Evolutionary conservation across 495 filamentous ascomycete species (phyloP), one percentile per base, ranked within the genome.

Genomic region (Cercophora sp.): DNA sequence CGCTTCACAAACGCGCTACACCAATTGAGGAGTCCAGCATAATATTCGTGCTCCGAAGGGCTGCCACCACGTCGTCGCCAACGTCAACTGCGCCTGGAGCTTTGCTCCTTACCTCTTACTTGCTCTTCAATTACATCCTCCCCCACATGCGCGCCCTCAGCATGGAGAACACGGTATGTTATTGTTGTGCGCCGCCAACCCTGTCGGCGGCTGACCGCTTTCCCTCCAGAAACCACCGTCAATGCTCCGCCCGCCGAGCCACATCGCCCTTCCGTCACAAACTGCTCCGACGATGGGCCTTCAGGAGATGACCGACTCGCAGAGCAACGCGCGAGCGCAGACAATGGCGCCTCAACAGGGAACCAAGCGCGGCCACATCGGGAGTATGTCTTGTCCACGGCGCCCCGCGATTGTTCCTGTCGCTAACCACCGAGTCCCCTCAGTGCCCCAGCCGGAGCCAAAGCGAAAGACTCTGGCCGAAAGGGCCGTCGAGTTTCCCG

Each of bases 321-420:
- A 83, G 48, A 82, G 73, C 55, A 93, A 93, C 70, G 73, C 81
- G 52, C 83, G 87, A 54, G 77, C 81, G 11, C 75, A 76, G 22
- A 65, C 75, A 31, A 80, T 84, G 22, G 77, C 75, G 22, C 62
- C 70, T 16, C 26, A 51, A 13, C 60, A 61, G 23, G 63, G 62
- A 2, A 41, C 60, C 32, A 78, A 78, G 59, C 71, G 75, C 15
- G 63, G 64, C 2, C 53, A 63, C 23, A 48, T 64, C 52, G 73
- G 72, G 54, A 51, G 63, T 58, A 60, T 48, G 55, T 23, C 41
- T 4, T 44, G 19, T 16, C 35, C 46, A 11, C 36, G 29, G 22
- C 19, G 32, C 13, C 19, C 29, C 8, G 8, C 6, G 1, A 11
- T 8, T 11, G 20, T 15, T 4, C 31, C 16, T 19, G 43, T 8